phyloP scores from a whole-genome alignment of 495 filamentous ascomycete species.

The Pyronema omphalodes region DNA sequence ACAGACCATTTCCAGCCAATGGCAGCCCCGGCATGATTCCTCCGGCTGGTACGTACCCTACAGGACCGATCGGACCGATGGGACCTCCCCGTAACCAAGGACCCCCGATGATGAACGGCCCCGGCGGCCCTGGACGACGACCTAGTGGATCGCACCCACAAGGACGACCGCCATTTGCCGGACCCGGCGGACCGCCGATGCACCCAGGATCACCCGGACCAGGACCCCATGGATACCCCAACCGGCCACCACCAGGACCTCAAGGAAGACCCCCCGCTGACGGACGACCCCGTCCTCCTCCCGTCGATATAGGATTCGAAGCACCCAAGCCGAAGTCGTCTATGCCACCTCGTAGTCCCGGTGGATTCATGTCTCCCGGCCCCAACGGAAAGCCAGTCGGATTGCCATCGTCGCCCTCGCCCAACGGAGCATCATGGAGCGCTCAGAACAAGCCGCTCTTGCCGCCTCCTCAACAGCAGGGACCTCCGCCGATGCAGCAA shows the following conservation, averaged over 20 bases:
- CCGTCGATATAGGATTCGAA: conserved; percentile 22
- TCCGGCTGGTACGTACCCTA: conserved; percentile 21
- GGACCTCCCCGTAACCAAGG: conserved; percentile 3
- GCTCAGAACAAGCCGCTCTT: conserved; percentile 3
- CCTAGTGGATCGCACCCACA: background rate
- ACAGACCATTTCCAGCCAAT: conserved; percentile 19
- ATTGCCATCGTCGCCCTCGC: conserved; percentile 5
- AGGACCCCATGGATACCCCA: conserved; percentile 11
- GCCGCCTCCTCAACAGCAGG: background rate
- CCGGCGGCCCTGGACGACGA: no score
- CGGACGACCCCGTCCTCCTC: conserved; percentile 4
- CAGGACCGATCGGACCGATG: conserved; percentile 9
- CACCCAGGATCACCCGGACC: background rate
- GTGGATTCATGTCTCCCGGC: conserved; percentile 25
- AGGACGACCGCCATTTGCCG: conserved; percentile 9
- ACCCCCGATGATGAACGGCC: background rate
- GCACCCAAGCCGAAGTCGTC: conserved; percentile 13
- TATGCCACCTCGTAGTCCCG: conserved; percentile 4
- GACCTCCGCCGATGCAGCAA: background rate
- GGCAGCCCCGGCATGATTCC: conserved; percentile 16
- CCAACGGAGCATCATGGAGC: conserved; percentile 6
- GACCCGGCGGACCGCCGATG: conserved; percentile 8
- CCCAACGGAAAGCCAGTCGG: conserved; percentile 10
- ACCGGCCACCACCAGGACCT: conserved; percentile 1
- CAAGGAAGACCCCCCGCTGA: conserved; percentile 5